Base-by-base conservation (phyloP, 2,329 filamentous ascomycete species). In the Trichophyton simii region DNA sequence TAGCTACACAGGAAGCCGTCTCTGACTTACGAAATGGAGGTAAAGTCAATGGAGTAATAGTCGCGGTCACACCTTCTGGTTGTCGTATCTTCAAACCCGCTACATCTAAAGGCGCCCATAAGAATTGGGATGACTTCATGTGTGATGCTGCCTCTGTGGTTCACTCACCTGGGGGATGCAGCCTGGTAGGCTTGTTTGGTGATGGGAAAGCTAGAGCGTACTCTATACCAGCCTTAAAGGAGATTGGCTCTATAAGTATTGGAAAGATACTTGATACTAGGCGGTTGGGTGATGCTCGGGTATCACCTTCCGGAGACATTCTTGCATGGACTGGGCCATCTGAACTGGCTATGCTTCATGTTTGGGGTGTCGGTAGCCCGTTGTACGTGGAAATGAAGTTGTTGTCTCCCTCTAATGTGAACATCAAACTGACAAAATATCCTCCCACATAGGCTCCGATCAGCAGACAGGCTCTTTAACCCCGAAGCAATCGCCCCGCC, bases 51-150 rank as follows among this genome's bases (percentile, higher is more conserved):
- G 94, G 94, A 13, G 85, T 88, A 1, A 75, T 99, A 9, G 80
- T 97, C 54, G 89, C 84, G 62, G 88, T 92, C 73, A 89, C 86
- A 1, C 75, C 78, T 46, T 82, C 81, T 2, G 89, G 91, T 67
- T 87, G 86, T n/a, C 85, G 91, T 61, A 85, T 99, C 57, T 96
- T 96, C 79, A 89, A 86, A 66, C 92, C 94, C 0, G 86, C 90
- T 2, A 83, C 83, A 0, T 81, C 86, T 20, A 97, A 96, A 75
- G 94, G 92, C n/a, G 91, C 92, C 0, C 89, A 91, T 61, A 96
- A 94, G 68, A 85, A 86, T 0, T 97, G 94, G 75, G 91, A 96
- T 68, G 85, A 89, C 66, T 83, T 80, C 63, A 77, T 95, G 46
- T 97, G 92, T 71, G 87, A 95, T 68, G 82, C 88, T 1, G 92